These are phyloP conservation scores for Pseudogymnoascus sp. DNA, from an alignment of 2,329 filamentous ascomycete genomes.

Conservation along the genomic window DNA sequence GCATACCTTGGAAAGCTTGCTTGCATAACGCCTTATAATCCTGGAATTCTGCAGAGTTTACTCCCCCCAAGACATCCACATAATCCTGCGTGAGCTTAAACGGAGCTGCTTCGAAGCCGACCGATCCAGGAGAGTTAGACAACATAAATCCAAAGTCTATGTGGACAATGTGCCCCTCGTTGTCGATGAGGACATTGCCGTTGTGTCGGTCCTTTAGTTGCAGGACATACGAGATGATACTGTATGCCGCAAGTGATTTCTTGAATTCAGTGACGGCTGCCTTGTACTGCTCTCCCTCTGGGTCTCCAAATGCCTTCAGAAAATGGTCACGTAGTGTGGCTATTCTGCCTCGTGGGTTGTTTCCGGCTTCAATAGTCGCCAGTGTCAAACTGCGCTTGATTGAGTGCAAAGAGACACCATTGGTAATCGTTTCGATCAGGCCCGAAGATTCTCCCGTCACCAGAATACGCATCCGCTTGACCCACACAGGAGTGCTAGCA, in stretches of 20 bases:
- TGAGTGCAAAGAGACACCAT: constrained; percentile 79
- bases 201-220: constrained; percentile 84
- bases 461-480: constrained; percentile 78
- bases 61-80: constrained; percentile 71
- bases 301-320: constrained; percentile 65
- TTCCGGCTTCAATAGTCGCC: constrained; percentile 62
- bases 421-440: constrained; percentile 80
- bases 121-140: constrained; percentile 74
- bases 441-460: constrained; percentile 80
- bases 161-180: constrained; percentile 77
- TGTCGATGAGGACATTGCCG: constrained; percentile 78
- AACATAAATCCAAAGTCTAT: constrained; percentile 90
- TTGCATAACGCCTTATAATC: constrained; percentile 75
- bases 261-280: constrained; percentile 72
- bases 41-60: constrained; percentile 61
- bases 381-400: constrained; percentile 75
- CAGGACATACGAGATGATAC: constrained; percentile 74
- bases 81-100: constrained; percentile 85
- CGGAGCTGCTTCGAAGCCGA: constrained; percentile 78
- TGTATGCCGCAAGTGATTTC: constrained; percentile 75
- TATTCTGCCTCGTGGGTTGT: constrained; percentile 66
- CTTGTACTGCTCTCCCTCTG: constrained; percentile 60
- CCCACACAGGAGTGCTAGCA: constrained; percentile 70
- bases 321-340: constrained; percentile 78
- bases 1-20: constrained; percentile 68